phyloP scores from a whole-genome alignment of 768 basidiomycete species.

The Naganishia friedmannii region DNA sequence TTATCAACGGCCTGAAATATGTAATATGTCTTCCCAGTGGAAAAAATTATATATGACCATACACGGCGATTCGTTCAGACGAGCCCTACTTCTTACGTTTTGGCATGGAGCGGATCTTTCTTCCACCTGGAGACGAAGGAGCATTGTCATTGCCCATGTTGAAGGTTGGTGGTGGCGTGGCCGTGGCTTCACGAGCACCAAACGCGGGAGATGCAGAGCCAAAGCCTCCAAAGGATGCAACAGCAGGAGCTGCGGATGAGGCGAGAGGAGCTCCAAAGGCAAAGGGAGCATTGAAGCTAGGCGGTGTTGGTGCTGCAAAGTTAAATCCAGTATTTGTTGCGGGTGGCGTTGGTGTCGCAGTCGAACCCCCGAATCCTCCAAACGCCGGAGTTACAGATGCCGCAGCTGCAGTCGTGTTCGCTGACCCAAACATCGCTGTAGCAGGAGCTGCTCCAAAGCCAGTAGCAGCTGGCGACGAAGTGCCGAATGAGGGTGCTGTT shows the following conservation, averaged over 20 bases:
- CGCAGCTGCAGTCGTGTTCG: not conserved
- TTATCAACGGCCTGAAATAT: not conserved
- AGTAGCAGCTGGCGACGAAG: not conserved
- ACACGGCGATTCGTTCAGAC: not conserved
- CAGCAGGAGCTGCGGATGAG: constrained; percentile 2
- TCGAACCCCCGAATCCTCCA: not conserved
- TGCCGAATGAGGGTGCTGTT: not conserved
- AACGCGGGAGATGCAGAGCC: constrained; percentile 8
- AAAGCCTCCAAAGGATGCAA: constrained; percentile 16
- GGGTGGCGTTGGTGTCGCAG: not conserved
- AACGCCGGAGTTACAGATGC: not conserved
- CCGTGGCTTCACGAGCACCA: constrained; percentile 12
- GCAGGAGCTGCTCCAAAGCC: constrained; percentile 11
- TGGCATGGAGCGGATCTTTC: constrained; percentile 14
- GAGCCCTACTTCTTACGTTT: constrained; percentile 7
- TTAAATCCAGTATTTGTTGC: constrained; percentile 1
- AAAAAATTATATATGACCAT: not conserved
- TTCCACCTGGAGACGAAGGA: constrained; percentile 14
- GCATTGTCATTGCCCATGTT: constrained; percentile 25
- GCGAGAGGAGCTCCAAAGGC: constrained; percentile 13
- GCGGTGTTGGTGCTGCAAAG: constrained; percentile 9
- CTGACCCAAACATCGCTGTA: not conserved
- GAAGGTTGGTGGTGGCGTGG: constrained; percentile 25
- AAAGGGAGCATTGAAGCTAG: not conserved
- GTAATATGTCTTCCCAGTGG: not conserved